These are phyloP conservation scores for Fomes fomentarius DNA, from an alignment of 1,284 basidiomycete genomes.

Conservation along the genomic window DNA sequence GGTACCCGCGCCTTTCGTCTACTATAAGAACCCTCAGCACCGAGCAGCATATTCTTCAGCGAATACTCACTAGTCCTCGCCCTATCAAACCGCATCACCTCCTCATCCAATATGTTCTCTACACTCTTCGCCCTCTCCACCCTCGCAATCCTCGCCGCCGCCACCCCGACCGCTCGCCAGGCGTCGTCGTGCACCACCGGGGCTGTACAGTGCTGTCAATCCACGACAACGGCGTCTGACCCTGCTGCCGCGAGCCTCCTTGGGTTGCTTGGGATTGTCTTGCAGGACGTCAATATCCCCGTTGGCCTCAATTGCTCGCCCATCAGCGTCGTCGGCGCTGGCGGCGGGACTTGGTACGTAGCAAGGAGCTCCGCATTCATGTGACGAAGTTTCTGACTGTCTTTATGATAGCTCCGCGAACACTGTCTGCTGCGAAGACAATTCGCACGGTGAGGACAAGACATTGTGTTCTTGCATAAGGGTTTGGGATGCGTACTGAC, in stretches of 20 bases:
- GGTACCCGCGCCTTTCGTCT: too few species aligned
- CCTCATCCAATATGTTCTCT: conserved; percentile 5
- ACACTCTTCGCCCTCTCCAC: conserved; percentile 6
- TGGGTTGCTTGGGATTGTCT: not conserved
- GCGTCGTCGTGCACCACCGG: conserved; percentile 5
- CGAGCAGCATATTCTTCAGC: not conserved
- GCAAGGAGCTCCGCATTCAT: too few species aligned
- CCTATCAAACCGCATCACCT: not conserved
- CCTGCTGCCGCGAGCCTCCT: not conserved
- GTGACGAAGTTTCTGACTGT: too few species aligned
- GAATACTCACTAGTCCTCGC: conserved; percentile 1
- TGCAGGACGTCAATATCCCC: conserved; percentile 5
- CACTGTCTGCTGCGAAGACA: conserved; percentile 9
- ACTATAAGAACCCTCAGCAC: too few species aligned
- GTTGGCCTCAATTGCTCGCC: conserved; percentile 21
- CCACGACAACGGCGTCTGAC: not conserved
- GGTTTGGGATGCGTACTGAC: not conserved
- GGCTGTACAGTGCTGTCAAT: conserved; percentile 4
- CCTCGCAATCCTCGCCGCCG: conserved; percentile 6
- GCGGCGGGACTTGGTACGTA: conserved; percentile 3
- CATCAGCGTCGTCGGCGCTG: conserved; percentile 8
- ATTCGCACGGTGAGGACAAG: conserved; percentile 1
- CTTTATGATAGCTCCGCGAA: not conserved
- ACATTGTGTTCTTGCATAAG: too few species aligned
- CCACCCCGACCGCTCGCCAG: not conserved